Conservation (phyloP, 306 rosid genomes). For the Castanea sativa region DNA sequence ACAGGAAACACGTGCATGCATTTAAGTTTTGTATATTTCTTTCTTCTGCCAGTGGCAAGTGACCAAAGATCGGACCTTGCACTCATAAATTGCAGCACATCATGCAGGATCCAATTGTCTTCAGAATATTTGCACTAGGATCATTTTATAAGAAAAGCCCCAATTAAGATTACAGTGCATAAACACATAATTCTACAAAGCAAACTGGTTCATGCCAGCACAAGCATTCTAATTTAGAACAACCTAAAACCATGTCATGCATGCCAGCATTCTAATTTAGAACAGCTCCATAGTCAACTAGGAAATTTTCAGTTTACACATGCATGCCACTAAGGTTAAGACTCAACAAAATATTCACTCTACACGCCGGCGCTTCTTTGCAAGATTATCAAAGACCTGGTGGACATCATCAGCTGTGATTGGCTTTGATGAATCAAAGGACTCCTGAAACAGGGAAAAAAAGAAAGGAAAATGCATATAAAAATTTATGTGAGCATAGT, state of each 20-base stretch:
- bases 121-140: background rate
- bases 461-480: background rate
- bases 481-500: conserved; percentile 6
- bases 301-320: conserved; percentile 19
- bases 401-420: conserved; percentile 82
- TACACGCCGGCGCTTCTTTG: conserved; percentile 83
- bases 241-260: conserved; percentile 25
- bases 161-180: conserved; percentile 12
- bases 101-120: background rate
- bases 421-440: conserved; percentile 82
- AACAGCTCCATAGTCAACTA: conserved; percentile 19
- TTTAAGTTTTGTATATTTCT: too few species aligned
- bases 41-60: background rate
- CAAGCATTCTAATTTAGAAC: conserved; percentile 20
- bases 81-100: background rate
- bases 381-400: conserved; percentile 76
- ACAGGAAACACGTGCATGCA: too few species aligned
- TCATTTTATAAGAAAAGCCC: conserved; percentile 10
- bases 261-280: conserved; percentile 19
- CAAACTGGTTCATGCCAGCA: conserved; percentile 11
- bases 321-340: conserved; percentile 15
- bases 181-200: conserved; percentile 5
- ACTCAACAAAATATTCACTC: conserved; percentile 39
- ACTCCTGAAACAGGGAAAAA: conserved; percentile 54
- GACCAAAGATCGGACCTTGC: background rate